These are phyloP conservation scores for Dendrobium chrysotoxum DNA, from an alignment of 106 monocot genomes.

Conservation along the genomic window DNA sequence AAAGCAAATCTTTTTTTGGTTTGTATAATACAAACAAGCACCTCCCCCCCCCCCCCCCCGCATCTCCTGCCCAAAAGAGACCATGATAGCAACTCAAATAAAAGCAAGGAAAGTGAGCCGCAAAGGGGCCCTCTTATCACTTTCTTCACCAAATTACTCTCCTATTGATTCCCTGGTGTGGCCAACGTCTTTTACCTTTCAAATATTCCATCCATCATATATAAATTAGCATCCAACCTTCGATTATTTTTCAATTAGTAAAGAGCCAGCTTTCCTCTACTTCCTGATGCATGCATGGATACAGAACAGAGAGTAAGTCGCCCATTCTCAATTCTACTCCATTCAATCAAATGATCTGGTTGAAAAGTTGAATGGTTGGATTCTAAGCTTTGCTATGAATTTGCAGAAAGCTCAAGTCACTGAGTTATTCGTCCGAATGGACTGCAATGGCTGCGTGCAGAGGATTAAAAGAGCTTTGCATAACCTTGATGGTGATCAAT, in stretches of 20 bases:
- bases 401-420: conserved; percentile 28
- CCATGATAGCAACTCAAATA: background rate
- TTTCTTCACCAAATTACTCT: conserved; percentile 4
- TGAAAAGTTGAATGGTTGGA: background rate
- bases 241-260: background rate
- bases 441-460: conserved; percentile 61
- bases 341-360: background rate
- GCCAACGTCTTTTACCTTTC: conserved; percentile 10
- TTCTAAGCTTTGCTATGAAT: background rate
- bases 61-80: background rate
- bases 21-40: background rate
- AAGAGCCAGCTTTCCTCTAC: too few species aligned
- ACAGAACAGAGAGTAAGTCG: conserved; percentile 24
- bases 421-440: conserved; percentile 54
- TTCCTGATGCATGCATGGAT: conserved; percentile 13
- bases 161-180: conserved; percentile 8
- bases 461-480: conserved; percentile 47
- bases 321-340: background rate
- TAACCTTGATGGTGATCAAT: conserved; percentile 37
- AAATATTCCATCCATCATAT: conserved; percentile 28
- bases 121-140: background rate
- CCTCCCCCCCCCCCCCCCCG: background rate
- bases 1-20: background rate
- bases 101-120: background rate
- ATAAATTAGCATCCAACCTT: conserved; percentile 14